Evolutionary conservation across 441 rosid genomes (phyloP).

Genomic region (Lepidium campestre): DNA sequence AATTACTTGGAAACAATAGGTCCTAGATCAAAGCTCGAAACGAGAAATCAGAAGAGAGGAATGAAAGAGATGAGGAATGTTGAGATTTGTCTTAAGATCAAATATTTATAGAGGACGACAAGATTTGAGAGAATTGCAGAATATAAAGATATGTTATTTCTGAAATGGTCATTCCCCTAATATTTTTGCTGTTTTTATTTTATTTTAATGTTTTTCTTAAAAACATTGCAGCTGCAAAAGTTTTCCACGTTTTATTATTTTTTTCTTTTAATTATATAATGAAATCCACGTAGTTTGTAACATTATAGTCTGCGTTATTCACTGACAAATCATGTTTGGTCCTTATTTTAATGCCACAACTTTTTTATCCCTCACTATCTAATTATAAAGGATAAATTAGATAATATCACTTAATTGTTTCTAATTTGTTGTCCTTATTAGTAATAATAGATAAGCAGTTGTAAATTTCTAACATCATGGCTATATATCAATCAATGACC

Average conservation of each 20-base stretch:
- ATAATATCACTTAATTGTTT: too few relatives aligned
- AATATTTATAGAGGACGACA: conserved; percentile 17
- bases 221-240: conserved; percentile 3
- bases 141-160: background rate
- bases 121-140: background rate
- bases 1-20: background rate
- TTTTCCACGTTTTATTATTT: conserved; percentile 10
- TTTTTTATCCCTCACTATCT: too few relatives aligned
- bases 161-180: conserved; percentile 17
- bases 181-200: conserved; percentile 1
- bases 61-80: background rate
- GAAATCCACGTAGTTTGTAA: too few relatives aligned
- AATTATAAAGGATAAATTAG: too few relatives aligned
- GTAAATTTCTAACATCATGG: too few relatives aligned
- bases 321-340: too few relatives aligned
- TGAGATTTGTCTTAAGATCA: conserved; percentile 5
- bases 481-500: too few relatives aligned
- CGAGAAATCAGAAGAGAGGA: background rate
- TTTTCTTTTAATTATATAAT: too few relatives aligned
- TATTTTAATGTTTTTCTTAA: background rate
- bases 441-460: too few relatives aligned
- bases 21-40: background rate
- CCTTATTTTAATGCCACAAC: too few relatives aligned
- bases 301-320: too few relatives aligned
- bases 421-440: too few relatives aligned